Evolutionary conservation across 2,329 filamentous ascomycete genomes (phyloP).

Genomic region (Aspergillus sp.): DNA sequence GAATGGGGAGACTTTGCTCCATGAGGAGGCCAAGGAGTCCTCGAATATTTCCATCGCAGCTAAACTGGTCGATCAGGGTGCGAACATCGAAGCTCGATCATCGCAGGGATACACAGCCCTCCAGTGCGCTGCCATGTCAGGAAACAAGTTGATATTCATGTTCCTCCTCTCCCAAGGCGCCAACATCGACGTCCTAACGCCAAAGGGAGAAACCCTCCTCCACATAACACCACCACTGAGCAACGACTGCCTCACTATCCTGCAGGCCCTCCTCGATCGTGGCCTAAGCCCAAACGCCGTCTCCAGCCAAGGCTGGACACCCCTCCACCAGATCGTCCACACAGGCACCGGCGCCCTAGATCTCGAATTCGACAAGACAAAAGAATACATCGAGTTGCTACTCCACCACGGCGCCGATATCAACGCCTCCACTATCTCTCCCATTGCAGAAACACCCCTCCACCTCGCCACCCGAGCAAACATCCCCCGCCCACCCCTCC

Average conservation of each 20-base stretch:
- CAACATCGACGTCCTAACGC: slow-evolving; percentile 17
- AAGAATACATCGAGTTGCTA: slow-evolving; percentile 17
- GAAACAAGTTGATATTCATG: slow-evolving; percentile 22
- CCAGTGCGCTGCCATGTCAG: slow-evolving; percentile 21
- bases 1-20: slow-evolving; percentile 22
- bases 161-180: slow-evolving; percentile 19
- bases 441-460: slow-evolving; percentile 17
- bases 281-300: slow-evolving; percentile 12
- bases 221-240: slow-evolving; percentile 21
- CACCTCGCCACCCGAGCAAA: slow-evolving; percentile 19
- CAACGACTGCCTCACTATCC: slow-evolving; percentile 21
- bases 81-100: slow-evolving; percentile 22
- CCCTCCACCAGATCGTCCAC: slow-evolving; percentile 20
- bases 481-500: slow-evolving; percentile 11
- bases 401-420: slow-evolving; percentile 18
- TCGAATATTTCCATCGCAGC: slow-evolving; percentile 11
- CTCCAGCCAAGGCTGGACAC: slow-evolving; percentile 17
- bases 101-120: slow-evolving; percentile 24
- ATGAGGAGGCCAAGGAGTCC: slow-evolving; percentile 16
- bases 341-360: slow-evolving; percentile 13
- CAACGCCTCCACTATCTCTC: slow-evolving; percentile 10
- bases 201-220: slow-evolving; percentile 22
- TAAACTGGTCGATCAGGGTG: slow-evolving; percentile 19
- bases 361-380: slow-evolving; percentile 13
- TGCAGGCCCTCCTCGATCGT: slow-evolving; percentile 10